phyloP scores from a whole-genome alignment of 2,329 filamentous ascomycete genomes.

The Lojkania enalia region DNA sequence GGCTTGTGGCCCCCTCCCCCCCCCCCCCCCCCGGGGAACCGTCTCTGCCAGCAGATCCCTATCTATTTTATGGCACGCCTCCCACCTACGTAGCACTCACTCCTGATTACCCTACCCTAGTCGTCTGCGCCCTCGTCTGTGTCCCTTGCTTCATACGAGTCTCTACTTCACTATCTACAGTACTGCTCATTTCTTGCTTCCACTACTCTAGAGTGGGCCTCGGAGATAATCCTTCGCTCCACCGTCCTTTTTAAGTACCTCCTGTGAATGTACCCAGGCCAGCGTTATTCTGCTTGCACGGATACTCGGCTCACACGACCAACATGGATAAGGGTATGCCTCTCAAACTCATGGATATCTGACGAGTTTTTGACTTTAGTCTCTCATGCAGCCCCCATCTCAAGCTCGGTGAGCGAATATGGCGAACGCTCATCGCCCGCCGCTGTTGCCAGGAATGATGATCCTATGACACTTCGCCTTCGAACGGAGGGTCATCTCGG shows the following conservation, averaged over 20 bases:
- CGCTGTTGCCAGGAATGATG: conserved; percentile 21
- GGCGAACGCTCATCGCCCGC: conserved; percentile 12
- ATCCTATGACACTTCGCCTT: conserved; percentile 21
- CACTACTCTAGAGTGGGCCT: not conserved
- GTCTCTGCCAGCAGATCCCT: too few species aligned
- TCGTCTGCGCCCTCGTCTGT: not conserved
- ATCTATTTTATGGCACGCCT: not conserved
- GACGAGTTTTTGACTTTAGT: conserved; percentile 11
- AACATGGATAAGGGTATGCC: conserved; percentile 19
- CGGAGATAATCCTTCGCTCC: not conserved
- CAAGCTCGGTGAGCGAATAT: conserved; percentile 18
- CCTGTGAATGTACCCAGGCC: conserved; percentile 22
- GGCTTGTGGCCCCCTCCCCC: not conserved
- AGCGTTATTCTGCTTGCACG: conserved; percentile 13
- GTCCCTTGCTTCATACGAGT: not conserved
- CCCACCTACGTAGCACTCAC: not conserved
- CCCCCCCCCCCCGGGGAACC: not conserved
- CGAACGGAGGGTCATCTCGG: conserved; percentile 14
- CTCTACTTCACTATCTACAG: not conserved
- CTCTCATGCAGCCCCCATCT: conserved; percentile 25
- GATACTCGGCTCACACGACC: conserved; percentile 16
- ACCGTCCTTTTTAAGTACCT: not conserved
- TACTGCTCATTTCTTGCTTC: not conserved
- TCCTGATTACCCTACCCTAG: not conserved
- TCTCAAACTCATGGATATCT: not conserved